Evolutionary conservation across 495 filamentous ascomycete species (phyloP).

Genomic region (Lichenothelia convexa): DNA sequence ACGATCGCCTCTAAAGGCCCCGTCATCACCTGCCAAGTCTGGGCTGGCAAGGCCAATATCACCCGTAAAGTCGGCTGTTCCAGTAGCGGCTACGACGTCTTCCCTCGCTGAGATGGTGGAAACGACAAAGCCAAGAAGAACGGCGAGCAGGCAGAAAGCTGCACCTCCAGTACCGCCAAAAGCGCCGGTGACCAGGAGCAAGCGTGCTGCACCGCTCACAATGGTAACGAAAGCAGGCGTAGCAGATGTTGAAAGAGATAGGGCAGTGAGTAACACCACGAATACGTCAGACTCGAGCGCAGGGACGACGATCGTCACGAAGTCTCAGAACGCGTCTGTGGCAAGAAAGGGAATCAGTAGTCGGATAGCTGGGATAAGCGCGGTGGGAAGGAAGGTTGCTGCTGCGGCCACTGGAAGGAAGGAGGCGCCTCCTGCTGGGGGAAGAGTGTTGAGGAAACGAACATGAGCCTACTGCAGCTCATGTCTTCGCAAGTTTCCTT

Average conservation of each 20-base stretch:
- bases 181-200: too few relatives aligned
- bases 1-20: slow-evolving; percentile 34
- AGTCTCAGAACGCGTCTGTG: slow-evolving; percentile 2
- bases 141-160: too few relatives aligned
- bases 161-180: too few relatives aligned
- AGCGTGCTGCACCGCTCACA: too few relatives aligned
- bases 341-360: slow-evolving; percentile 1
- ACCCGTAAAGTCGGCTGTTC: slow-evolving; percentile 32
- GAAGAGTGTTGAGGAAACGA: background rate
- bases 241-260: background rate
- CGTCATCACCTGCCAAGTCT: slow-evolving; percentile 27
- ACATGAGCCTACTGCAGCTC: too few relatives aligned
- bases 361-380: background rate
- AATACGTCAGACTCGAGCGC: slow-evolving; percentile 11
- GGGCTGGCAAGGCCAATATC: slow-evolving; percentile 34
- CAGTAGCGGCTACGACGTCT: slow-evolving; percentile 1
- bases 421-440: background rate
- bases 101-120: slow-evolving; percentile 2
- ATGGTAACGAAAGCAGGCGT: slow-evolving; percentile 2
- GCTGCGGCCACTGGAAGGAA: background rate
- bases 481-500: too few relatives aligned
- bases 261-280: slow-evolving; percentile 8
- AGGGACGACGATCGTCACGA: slow-evolving; percentile 14
- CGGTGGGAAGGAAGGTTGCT: background rate
- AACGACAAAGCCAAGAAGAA: too few relatives aligned